Evolutionary conservation across 2,329 filamentous ascomycete species (phyloP), one percentile per base, ranked within the genome.

Genomic region (Pyricularia grisea): DNA sequence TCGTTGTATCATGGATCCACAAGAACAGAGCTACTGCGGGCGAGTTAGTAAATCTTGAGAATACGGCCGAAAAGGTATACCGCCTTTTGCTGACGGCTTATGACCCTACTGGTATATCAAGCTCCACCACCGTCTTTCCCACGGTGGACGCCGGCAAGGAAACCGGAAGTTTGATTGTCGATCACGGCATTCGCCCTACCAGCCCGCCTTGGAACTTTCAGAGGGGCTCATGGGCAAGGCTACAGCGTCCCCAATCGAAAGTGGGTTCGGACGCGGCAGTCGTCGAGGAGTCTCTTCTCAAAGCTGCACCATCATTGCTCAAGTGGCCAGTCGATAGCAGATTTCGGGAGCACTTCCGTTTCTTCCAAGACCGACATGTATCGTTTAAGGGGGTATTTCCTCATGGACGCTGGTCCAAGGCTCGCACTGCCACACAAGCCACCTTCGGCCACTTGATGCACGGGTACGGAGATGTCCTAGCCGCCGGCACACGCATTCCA

Each of bases 381-480:
- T 28, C 36, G 25, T 27, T 63, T 63, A 27, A 5, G 7, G 25
- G 60, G 12, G 60, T 4, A 28, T 25, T 58, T 30, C 14, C 66
- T 23, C 17, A 10, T 31, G 66, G 63, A 17, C 64, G 25, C 31
- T 69, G 64, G 68, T 28, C 65, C 17, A n/a, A 17, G 14, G 60
- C 58, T n/a, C 27, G n/a, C 14, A 68, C 55, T 17, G 6, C 67
- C 20, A 64, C 67, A 2, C 23, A 30, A 2, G 84, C 84, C 12
- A 77, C 79, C 2, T 88, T 88, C 72, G 86, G 86, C 23, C 82
- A 85, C 68, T 71, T 87, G 42, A 79, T 88, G 0, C 81, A 83
- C 70, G 66, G 28, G 55, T 9, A 25, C 31, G 20, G 25, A 68
- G 55, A 63, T 10, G 11, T 2, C 27, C 10, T 31, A 23, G 7